phyloP scores from a whole-genome alignment of 1,139 yeast genomes.

The Suhomyces maxii region DNA sequence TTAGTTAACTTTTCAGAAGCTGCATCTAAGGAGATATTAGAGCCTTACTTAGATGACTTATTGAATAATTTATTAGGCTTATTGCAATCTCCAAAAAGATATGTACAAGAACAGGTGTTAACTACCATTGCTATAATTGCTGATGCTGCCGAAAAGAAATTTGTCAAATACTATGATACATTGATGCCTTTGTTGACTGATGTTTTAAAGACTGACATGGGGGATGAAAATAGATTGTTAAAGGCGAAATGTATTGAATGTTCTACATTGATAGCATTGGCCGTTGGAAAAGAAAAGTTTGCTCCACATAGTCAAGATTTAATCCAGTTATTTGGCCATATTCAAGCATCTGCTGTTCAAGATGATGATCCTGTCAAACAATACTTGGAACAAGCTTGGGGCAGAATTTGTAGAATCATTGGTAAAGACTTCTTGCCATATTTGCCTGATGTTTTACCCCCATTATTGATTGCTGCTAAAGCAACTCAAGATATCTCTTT shows the following conservation, averaged over 20 bases:
- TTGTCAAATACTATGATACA: constrained; percentile 89
- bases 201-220: constrained; percentile 78
- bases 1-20: constrained; percentile 92
- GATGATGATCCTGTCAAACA: constrained; percentile 86
- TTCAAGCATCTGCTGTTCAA: constrained; percentile 59
- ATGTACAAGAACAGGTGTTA: constrained; percentile 95
- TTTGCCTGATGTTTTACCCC: constrained; percentile 86
- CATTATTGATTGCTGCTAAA: constrained; percentile 78
- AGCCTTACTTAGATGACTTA: constrained; percentile 84
- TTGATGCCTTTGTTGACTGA: constrained; percentile 86
- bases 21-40: constrained; percentile 82
- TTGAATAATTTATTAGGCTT: constrained; percentile 71
- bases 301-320: constrained; percentile 73
- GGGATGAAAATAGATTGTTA: constrained; percentile 73
- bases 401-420: constrained; percentile 81
- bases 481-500: constrained; percentile 87
- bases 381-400: constrained; percentile 95
- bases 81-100: constrained; percentile 74
- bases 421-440: constrained; percentile 88
- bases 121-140: constrained; percentile 97
- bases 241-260: constrained; percentile 96
- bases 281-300: constrained; percentile 95
- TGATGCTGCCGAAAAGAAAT: constrained; percentile 92
- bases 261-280: constrained; percentile 88
- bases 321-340: constrained; percentile 67